A percentile compares a stretch with the other conserved stretches of the same genome.
Evolutionary conservation across 805 yeast species (phyloP).

Genomic region (Tetrapisispora namnaoensis): DNA sequence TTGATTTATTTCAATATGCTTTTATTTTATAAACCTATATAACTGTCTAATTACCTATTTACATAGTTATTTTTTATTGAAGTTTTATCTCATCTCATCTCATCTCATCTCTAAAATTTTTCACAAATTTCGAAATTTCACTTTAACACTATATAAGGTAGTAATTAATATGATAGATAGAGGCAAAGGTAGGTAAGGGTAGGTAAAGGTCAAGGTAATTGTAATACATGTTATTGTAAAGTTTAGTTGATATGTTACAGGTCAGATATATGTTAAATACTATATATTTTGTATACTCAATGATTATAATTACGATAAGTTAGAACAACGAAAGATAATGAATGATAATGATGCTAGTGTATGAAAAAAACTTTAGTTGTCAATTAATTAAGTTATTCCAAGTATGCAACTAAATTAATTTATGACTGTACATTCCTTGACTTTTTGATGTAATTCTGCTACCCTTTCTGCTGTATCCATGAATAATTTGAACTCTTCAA

Average conservation of each 20-base stretch:
- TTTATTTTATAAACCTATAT: too few relatives aligned
- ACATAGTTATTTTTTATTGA: neutral
- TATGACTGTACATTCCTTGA: constrained; percentile 21
- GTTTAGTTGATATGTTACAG: neutral
- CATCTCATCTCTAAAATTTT: constrained; percentile 5
- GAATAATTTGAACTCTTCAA: constrained; percentile 58
- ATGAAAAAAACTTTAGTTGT: neutral
- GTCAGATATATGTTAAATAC: neutral
- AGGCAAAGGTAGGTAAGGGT: neutral
- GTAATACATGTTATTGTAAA: too few relatives aligned
- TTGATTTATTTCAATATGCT: too few relatives aligned
- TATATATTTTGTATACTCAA: neutral
- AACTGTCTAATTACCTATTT: too few relatives aligned
- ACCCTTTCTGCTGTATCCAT: constrained; percentile 67
- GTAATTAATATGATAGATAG: too few relatives aligned
- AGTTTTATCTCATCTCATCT: constrained; percentile 6
- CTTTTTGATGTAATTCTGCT: constrained; percentile 58
- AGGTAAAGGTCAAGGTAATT: neutral
- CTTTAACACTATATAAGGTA: neutral
- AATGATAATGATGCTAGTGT: neutral
- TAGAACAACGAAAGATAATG: neutral
- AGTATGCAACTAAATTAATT: neutral
- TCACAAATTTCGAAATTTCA: neutral
- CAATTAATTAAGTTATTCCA: neutral
- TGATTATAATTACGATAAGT: neutral